Evolutionary conservation across 495 filamentous ascomycete species (phyloP).

Genomic region (Penicillium steckii): DNA sequence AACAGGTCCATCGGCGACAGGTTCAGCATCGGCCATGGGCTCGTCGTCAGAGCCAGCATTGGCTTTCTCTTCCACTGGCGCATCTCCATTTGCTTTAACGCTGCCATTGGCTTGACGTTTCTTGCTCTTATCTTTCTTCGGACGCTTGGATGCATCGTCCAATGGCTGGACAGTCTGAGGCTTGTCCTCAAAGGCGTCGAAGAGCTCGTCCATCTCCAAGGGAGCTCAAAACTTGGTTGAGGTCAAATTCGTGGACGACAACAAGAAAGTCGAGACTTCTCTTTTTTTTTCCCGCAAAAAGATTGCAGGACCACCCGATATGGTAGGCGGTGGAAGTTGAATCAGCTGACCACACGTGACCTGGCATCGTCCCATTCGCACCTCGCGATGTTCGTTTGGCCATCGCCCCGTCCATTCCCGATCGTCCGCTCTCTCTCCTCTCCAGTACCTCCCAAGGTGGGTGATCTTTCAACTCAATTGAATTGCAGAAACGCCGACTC

Average conservation of each 20-base stretch:
- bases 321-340: slow-evolving; percentile 21
- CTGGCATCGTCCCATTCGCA: slow-evolving; percentile 23
- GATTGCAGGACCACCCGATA: slow-evolving; percentile 29
- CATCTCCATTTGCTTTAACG: slow-evolving; percentile 52
- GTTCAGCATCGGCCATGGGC: slow-evolving; percentile 24
- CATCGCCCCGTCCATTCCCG: slow-evolving; percentile 29
- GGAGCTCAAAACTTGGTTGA: slow-evolving; percentile 5
- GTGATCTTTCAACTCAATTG: slow-evolving; percentile 9
- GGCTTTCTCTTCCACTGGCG: slow-evolving; percentile 46
- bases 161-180: slow-evolving; percentile 42
- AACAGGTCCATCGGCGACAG: slow-evolving; percentile 19
- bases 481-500: not conserved
- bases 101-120: slow-evolving; percentile 82
- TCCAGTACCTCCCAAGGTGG: slow-evolving; percentile 32
- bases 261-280: not conserved
- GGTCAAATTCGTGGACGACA: not conserved
- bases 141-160: slow-evolving; percentile 30
- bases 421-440: slow-evolving; percentile 33
- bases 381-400: slow-evolving; percentile 26
- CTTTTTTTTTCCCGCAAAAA: slow-evolving; percentile 30
- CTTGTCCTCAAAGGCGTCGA: slow-evolving; percentile 77
- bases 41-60: slow-evolving; percentile 38
- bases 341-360: slow-evolving; percentile 33
- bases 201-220: slow-evolving; percentile 72
- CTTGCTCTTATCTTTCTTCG: slow-evolving; percentile 54